phyloP scores from a whole-genome alignment of 768 basidiomycete genomes.

The Naematelia aurantialba region DNA sequence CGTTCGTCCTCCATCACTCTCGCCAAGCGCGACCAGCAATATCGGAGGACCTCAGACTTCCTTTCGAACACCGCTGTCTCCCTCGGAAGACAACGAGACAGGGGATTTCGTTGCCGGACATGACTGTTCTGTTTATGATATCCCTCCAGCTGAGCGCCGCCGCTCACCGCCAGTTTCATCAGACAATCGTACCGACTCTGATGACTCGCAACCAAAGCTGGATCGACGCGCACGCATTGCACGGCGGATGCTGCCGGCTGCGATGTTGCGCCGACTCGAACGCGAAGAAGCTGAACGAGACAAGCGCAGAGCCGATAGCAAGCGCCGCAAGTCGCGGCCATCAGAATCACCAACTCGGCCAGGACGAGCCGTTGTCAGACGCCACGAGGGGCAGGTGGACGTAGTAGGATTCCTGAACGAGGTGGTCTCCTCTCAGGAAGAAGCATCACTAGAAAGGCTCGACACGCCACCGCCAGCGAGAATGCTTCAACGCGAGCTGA shows the following conservation, averaged over 20 bases:
- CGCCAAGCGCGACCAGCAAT: background rate
- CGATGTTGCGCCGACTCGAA: constrained; percentile 54
- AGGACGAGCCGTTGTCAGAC: constrained; percentile 55
- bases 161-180: constrained; percentile 3
- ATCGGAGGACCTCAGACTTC: background rate
- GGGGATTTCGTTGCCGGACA: background rate
- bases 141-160: constrained; percentile 6
- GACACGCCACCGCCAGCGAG: background rate
- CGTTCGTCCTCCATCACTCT: background rate
- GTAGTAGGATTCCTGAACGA: constrained; percentile 17
- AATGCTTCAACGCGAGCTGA: background rate
- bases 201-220: background rate
- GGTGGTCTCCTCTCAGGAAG: constrained; percentile 15
- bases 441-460: background rate
- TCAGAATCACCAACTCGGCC: constrained; percentile 23
- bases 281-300: constrained; percentile 31
- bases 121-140: constrained; percentile 22
- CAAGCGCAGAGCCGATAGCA: constrained; percentile 13
- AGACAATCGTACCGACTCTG: background rate
- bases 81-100: background rate
- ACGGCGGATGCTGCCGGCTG: constrained; percentile 57
- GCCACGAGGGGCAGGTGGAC: constrained; percentile 19
- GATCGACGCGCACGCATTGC: constrained; percentile 36
- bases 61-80: background rate
- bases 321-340: constrained; percentile 22